Conservation (phyloP, 2,329 filamentous ascomycete species). For the Fusarium fujikuroi region DNA sequence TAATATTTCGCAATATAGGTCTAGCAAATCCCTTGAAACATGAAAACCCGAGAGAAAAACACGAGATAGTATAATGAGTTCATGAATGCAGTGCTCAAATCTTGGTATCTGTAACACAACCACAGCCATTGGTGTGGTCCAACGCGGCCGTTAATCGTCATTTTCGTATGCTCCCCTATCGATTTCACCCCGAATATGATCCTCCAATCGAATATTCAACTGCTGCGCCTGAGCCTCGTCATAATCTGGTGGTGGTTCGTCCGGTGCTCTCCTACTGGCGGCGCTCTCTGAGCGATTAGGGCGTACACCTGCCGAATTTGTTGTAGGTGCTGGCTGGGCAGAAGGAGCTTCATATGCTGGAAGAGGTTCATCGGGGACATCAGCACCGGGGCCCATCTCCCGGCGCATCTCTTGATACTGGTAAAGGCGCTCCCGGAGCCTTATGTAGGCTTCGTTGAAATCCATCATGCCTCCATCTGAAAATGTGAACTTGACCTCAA, state of each 20-base stretch:
- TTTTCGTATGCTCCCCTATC: conserved; percentile 62
- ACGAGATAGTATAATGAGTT: conserved; percentile 34
- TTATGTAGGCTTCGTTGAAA: conserved; percentile 84
- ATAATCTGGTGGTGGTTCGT: conserved; percentile 90
- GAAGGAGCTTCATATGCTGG: conserved; percentile 81
- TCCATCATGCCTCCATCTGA: conserved; percentile 96
- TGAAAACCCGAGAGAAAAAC: conserved; percentile 4
- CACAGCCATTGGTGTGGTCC: conserved; percentile 32
- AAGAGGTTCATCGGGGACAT: conserved; percentile 84
- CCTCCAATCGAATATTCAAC: conserved; percentile 68
- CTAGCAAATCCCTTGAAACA: conserved; percentile 26
- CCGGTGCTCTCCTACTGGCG: conserved; percentile 58
- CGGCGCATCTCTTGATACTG: conserved; percentile 82
- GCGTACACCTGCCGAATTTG: conserved; percentile 37
- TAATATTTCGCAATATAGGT: conserved; percentile 5
- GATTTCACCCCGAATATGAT: conserved; percentile 78
- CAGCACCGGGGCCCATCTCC: conserved; percentile 71
- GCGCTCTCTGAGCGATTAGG: conserved; percentile 51
- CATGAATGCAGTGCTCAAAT: conserved; percentile 37
- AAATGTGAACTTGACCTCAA: conserved; percentile 89
- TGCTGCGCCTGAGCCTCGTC: conserved; percentile 87
- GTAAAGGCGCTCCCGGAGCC: conserved; percentile 83
- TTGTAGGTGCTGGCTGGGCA: conserved; percentile 44
- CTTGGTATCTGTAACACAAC: conserved; percentile 38
- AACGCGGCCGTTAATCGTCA: conserved; percentile 40